phyloP scores from a whole-genome alignment of 768 basidiomycete genomes.

The Tylopilus vinaceipallidus region DNA sequence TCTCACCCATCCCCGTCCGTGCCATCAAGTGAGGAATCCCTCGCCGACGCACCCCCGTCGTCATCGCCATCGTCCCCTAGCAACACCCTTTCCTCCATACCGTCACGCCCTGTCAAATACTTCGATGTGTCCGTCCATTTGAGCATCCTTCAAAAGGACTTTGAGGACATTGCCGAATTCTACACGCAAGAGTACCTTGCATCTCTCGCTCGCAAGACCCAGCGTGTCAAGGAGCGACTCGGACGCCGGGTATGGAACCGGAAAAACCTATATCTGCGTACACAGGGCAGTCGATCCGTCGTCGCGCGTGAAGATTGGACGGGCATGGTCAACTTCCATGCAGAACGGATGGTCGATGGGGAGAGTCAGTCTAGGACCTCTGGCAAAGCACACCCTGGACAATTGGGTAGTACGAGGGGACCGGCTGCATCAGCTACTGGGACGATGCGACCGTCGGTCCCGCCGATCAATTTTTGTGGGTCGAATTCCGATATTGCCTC shows the following conservation, averaged over 20 bases:
- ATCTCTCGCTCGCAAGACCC: constrained; percentile 49
- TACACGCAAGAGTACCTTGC: constrained; percentile 35
- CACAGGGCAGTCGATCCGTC: constrained; percentile 27
- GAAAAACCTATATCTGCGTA: constrained; percentile 53
- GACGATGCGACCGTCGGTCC: constrained; percentile 1
- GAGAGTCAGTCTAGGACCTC: not conserved
- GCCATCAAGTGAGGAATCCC: not conserved
- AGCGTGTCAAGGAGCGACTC: constrained; percentile 72
- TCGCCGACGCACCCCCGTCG: not conserved
- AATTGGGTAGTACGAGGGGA: constrained; percentile 3
- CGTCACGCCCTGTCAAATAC: constrained; percentile 22
- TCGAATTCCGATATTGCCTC: constrained; percentile 3
- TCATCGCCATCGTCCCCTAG: not conserved
- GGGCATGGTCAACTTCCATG: constrained; percentile 47
- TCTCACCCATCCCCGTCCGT: constrained; percentile 5
- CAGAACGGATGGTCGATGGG: not conserved
- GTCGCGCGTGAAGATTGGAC: constrained; percentile 49
- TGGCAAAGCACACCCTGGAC: not conserved
- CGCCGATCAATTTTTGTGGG: constrained; percentile 24
- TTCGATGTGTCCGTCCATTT: constrained; percentile 59
- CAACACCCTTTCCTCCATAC: constrained; percentile 29
- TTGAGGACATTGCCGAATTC: constrained; percentile 48
- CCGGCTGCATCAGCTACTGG: constrained; percentile 3
- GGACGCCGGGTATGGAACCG: constrained; percentile 72
- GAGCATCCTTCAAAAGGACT: constrained; percentile 51